These are phyloP conservation scores for Erodium maritimum DNA, from an alignment of 345 rosid genomes.

Conservation along the genomic window DNA sequence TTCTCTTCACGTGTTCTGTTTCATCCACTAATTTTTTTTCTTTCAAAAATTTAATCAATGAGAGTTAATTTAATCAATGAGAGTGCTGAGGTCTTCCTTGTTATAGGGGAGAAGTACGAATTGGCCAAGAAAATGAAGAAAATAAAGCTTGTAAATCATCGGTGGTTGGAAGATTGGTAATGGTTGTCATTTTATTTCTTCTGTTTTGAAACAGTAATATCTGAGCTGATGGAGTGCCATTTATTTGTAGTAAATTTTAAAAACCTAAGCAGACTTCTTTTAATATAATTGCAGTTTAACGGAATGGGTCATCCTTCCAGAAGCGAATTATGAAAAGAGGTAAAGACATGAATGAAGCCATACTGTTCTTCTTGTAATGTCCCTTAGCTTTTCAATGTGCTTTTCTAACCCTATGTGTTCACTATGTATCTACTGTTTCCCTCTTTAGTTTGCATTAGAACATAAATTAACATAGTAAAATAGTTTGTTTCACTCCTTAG, in stretches of 20 bases:
- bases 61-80: too few species aligned
- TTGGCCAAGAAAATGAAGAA: slow-evolving; percentile 64
- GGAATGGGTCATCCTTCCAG: slow-evolving; percentile 79
- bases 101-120: slow-evolving; percentile 85
- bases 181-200: slow-evolving; percentile 12
- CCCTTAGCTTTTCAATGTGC: not conserved
- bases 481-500: not conserved
- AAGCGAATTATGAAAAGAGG: slow-evolving; percentile 68
- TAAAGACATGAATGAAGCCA: slow-evolving; percentile 13
- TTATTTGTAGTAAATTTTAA: not conserved
- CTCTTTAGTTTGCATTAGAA: not conserved
- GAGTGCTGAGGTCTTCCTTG: slow-evolving; percentile 4
- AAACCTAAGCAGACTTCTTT: not conserved
- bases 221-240: not conserved
- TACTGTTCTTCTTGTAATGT: not conserved
- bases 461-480: not conserved
- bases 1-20: not conserved
- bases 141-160: slow-evolving; percentile 80
- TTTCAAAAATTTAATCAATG: too few species aligned
- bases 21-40: not conserved
- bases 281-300: slow-evolving; percentile 44
- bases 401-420: too few species aligned
- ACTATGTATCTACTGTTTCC: not conserved
- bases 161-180: slow-evolving; percentile 91
- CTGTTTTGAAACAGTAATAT: slow-evolving; percentile 2